phyloP scores from a whole-genome alignment of 1,284 basidiomycete genomes.

The Marasmius tenuissimus region DNA sequence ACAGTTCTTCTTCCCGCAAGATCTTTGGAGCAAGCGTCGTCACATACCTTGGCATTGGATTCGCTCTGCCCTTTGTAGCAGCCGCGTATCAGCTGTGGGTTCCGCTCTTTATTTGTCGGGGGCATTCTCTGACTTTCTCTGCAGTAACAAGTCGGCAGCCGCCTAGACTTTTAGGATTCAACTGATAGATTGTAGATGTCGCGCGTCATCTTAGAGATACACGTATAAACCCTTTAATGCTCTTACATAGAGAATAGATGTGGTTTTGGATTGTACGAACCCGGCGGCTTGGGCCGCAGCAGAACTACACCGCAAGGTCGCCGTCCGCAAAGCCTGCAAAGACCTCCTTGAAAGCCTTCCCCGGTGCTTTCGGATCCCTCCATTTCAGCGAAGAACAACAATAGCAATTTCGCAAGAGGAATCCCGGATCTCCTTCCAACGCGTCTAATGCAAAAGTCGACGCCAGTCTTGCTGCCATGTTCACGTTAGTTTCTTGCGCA shows the following conservation, averaged over 20 bases:
- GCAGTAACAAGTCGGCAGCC: slow-evolving; percentile 35
- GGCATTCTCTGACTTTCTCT: slow-evolving; percentile 5
- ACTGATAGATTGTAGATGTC: not conserved
- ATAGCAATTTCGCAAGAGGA: slow-evolving; percentile 63
- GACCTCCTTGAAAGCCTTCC: slow-evolving; percentile 1
- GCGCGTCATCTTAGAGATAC: not conserved
- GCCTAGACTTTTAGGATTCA: not conserved
- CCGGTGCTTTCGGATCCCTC: slow-evolving; percentile 5
- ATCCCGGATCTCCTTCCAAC: slow-evolving; percentile 59
- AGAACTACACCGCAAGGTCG: slow-evolving; percentile 4
- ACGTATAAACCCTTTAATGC: not conserved
- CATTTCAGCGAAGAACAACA: slow-evolving; percentile 44
- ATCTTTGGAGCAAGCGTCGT: slow-evolving; percentile 26
- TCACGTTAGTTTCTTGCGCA: slow-evolving; percentile 47
- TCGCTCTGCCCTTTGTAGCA: slow-evolving; percentile 68
- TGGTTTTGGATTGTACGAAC: not conserved
- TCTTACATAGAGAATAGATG: not conserved
- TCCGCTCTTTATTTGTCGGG: slow-evolving; percentile 5
- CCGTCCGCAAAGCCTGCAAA: slow-evolving; percentile 8
- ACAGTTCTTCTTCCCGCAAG: slow-evolving; percentile 56
- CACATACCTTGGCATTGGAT: slow-evolving; percentile 55
- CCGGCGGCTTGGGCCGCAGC: not conserved
- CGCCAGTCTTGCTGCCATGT: slow-evolving; percentile 56
- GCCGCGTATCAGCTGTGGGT: slow-evolving; percentile 67
- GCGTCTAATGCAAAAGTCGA: slow-evolving; percentile 64